phyloP scores from a whole-genome alignment of 2,329 filamentous ascomycete genomes.

The Sarocladium kiliense region DNA sequence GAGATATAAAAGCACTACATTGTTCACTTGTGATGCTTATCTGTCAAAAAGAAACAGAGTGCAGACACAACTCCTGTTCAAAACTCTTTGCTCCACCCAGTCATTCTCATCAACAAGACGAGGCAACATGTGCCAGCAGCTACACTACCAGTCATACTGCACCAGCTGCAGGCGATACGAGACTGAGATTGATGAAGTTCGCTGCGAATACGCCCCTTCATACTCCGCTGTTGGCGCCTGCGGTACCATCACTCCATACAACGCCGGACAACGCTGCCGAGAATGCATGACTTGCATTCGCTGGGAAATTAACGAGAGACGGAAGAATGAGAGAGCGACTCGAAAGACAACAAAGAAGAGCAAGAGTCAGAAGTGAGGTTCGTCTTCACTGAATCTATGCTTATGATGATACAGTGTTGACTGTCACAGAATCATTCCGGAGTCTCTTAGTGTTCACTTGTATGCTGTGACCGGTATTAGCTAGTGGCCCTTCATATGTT shows the following conservation, averaged over 20 bases:
- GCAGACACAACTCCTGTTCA: not conserved
- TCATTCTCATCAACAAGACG: not conserved
- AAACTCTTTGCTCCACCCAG: not conserved
- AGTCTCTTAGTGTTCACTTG: not conserved
- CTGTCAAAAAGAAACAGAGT: too few species aligned
- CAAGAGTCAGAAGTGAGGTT: not conserved
- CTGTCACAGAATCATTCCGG: not conserved
- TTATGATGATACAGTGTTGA: not conserved
- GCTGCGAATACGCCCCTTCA: not conserved
- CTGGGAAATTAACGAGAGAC: constrained; percentile 2
- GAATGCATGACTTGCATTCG: constrained; percentile 4
- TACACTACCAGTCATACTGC: constrained; percentile 1
- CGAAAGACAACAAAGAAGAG: constrained; percentile 1
- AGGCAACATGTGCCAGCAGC: not conserved
- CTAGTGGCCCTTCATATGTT: too few species aligned
- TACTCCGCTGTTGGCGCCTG: not conserved
- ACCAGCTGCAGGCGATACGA: constrained; percentile 1
- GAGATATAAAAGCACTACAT: too few species aligned
- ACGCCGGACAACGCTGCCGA: not conserved
- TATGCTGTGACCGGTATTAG: too few species aligned
- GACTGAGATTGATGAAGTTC: not conserved
- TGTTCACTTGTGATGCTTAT: too few species aligned
- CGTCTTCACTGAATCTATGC: not conserved
- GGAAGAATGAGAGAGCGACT: constrained; percentile 2
- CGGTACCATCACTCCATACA: not conserved